These are phyloP conservation scores for Asterochloris erici DNA, from an alignment of 139 green algal genomes.

Conservation along the genomic window DNA sequence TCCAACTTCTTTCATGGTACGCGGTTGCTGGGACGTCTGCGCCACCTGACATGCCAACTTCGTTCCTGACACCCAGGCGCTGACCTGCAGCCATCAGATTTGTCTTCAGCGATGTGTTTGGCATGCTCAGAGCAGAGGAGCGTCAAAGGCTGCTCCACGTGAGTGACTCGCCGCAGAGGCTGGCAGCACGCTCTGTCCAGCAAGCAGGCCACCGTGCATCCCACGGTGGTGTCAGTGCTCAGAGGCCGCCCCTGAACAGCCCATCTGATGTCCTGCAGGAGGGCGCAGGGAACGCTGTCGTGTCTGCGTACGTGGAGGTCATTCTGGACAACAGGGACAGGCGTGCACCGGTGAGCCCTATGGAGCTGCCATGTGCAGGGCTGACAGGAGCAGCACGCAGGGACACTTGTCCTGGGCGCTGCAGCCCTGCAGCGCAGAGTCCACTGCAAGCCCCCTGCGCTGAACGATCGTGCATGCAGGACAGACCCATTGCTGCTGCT, in stretches of 20 bases:
- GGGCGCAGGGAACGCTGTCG: slow-evolving; percentile 82
- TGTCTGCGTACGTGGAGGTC: slow-evolving; percentile 93
- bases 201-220: no score
- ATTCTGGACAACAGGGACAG: slow-evolving; percentile 97
- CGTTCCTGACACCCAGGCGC: background rate
- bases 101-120: slow-evolving; percentile 90
- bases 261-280: slow-evolving; percentile 63
- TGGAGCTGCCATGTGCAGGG: background rate
- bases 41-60: background rate
- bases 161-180: slow-evolving; percentile 23
- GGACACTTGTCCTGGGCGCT: background rate
- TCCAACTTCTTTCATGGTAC: slow-evolving; percentile 98
- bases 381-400: background rate
- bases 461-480: background rate
- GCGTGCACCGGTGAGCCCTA: slow-evolving; percentile 75
- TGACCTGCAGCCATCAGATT: slow-evolving; percentile 91
- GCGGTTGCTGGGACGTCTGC: background rate
- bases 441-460: background rate
- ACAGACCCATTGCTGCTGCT: no score
- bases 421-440: background rate
- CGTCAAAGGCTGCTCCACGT: slow-evolving; percentile 92
- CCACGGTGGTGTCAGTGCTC: no score
- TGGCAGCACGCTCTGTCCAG: no score
- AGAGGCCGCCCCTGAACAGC: no score
- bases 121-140: slow-evolving; percentile 72